Evolutionary conservation across 305 asterid species (phyloP), one percentile per base, ranked within the genome.

Genomic region (Fraxinus velutina): DNA sequence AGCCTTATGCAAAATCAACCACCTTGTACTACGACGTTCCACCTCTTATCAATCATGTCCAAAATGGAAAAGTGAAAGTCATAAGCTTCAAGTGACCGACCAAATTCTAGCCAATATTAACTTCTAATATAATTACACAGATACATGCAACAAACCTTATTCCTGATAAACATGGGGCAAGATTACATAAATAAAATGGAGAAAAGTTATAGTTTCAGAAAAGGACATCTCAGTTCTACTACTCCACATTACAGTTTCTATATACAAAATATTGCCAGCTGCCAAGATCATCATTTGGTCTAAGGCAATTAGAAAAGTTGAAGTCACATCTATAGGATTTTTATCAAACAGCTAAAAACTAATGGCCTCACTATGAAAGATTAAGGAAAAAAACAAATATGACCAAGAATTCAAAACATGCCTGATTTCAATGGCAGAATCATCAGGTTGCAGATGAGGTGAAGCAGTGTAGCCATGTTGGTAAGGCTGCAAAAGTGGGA

Each of bases 391-490:
- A 83, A 39, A 32, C 55, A 42, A 30, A 83, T 15, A 75, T 64
- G 32, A 78, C 47, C 13, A 47, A 62, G 27, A 57, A 17, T 19
- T 24, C 15, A 77, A 21, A 72, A 55, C 86, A 9, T 87, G 78
- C 92, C 91, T 83, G 55, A 89, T 85, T 44, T 88, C 92, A 42
- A 88, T 82, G 36, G 87, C 44, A 75, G 87, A 81, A 36, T 88
- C 89, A 6, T 88, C 90, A 71, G 89, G 52, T 5, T 32, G 80
- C 24, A 84, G 71, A 39, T 82, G 86, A 73, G 90, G 89, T 4
- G 90, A 89, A 78, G 90, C 91, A 78, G 88, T 88, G 87, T 89
- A 89, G 72, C 90, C 89, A 29, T 90, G 90, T 70, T 88, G 87
- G 80, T 86, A 89, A 83, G 91, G 75, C 91, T 89, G 88, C 77